Base-by-base conservation (phyloP, 2,329 filamentous ascomycete species). In the Plenodomus tracheiphilus region DNA sequence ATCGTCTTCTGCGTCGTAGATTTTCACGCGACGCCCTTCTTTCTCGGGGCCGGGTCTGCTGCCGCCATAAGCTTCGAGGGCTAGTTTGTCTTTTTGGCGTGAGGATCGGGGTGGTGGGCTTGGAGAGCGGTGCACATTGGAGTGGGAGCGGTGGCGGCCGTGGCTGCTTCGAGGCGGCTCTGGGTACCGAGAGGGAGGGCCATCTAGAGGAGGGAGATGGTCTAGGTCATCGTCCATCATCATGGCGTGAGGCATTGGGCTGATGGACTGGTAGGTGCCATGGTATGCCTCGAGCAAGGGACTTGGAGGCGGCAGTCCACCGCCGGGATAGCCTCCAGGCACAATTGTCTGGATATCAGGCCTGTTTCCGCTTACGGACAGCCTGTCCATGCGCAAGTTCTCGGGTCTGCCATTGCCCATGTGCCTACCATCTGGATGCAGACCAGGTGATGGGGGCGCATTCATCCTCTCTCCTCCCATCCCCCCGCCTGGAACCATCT, bases 221-320 rank as follows among this genome's bases (percentile, higher is more conserved):
- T 82, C 79, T 9, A 85, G 78, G 30, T 81, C 77, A 22, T 78
- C 72, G 40, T 77, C 65, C 19, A 92, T 77, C 61, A 83, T 77
- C 49, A 83, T 76, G 0, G 92, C 90, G 0, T 91, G 91, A 0
- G 92, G 92, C 90, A 97, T 96, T 0, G 93, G 92, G 0, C 92
- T 96, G 62, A 95, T 89, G 49, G 89, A 90, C 72, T 97, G 93
- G 64, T 96, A 97, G 0, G 92, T 96, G 34, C 93, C 93, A 54
- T 87, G 88, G 73, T 97, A 97, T 1, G 94, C 87, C 74, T 97
- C 93, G 2, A 96, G 83, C 41, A 97, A 79, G 0, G 93, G 94
- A 54, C 91, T 96, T 1, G 84, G 84, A 0, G 91, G 90, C 1
- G 90, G 82, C 38, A 79, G 69, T 28, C 66, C 72, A 17, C 67